phyloP scores from a whole-genome alignment of 257 asterid species.

The Galeopsis tetrahit region DNA sequence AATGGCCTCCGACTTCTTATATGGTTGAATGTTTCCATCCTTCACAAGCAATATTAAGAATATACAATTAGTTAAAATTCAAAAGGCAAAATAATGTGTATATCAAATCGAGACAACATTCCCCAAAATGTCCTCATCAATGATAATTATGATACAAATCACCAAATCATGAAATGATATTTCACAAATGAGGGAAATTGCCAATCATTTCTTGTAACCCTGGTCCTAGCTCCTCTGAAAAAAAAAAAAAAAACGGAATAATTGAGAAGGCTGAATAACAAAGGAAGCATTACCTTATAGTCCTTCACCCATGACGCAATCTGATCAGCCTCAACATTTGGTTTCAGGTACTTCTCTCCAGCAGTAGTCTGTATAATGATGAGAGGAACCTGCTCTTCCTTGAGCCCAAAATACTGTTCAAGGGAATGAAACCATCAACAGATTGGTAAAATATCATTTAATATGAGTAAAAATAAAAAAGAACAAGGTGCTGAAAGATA shows the following conservation, averaged over 20 bases:
- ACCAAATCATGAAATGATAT: conserved; percentile 15
- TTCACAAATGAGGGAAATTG: conserved; percentile 22
- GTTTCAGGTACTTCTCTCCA: conserved; percentile 71
- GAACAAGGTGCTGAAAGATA: conserved; percentile 26
- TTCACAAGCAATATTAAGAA: conserved; percentile 36
- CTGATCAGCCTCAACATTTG: conserved; percentile 79
- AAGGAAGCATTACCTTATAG: conserved; percentile 58
- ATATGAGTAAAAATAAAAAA: conserved; percentile 13
- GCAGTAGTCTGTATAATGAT: conserved; percentile 70
- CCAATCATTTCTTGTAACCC: background rate
- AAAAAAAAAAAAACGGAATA: background rate
- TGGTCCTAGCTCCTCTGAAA: background rate
- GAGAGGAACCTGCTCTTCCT: conserved; percentile 82
- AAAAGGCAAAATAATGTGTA: conserved; percentile 20
- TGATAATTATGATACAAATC: background rate
- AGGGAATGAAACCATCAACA: conserved; percentile 33
- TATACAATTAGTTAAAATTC: conserved; percentile 25
- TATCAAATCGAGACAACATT: background rate
- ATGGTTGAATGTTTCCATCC: conserved; percentile 64
- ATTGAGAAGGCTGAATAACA: conserved; percentile 16
- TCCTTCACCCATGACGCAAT: conserved; percentile 79
- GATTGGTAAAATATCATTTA: conserved; percentile 17
- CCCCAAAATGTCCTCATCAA: conserved; percentile 17
- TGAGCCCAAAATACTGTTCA: conserved; percentile 85
- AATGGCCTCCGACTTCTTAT: conserved; percentile 73